Evolutionary conservation across 176 grass and related monocot genomes (phyloP), one percentile per base, ranked within the genome.

Genomic region (barley (Hordeum vulgare)): DNA sequence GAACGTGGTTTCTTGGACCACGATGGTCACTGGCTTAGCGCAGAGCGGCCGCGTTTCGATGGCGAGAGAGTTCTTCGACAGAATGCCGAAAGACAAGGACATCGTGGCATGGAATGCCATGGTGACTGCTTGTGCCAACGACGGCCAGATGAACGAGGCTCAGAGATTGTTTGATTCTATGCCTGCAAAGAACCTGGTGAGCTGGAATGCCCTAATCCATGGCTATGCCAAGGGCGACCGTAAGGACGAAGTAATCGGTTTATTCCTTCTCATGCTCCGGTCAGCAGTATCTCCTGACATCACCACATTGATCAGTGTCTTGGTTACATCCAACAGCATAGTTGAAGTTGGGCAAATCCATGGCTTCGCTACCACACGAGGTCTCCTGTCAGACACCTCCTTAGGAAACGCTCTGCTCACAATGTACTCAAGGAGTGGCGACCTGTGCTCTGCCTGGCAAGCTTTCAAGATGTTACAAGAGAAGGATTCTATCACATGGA

Each of bases 371-470:
- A 39, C 87, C 63, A 71, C 68, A 53, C 9, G 84, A 12, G 84
- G 92, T 53, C 54, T 90, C 74, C 65, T 86, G 9, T 65, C 81
- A 26, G 71, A 93, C 67, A 81, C 81, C 57, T 82, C 47, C 56
- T 78, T 93, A 74, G 88, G 75, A 34, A 97, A 94, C 58, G 65
- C 88, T n/a, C 64, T 97, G 66, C 35, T 94, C 62, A 79, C 68
- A 23, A 77, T 90, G 90, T 94, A 97, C 61, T 94, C 95, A 0
- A 94, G 88, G 87, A 92, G 90, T 14, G 89, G 91, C 13, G 79
- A 88, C 70, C 86, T 93, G 71, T n/a, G 75, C 17, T 87, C 77
- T 47, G 45, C 87, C 11, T 74, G 62, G 81, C 73, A 72, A 90
- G 81, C 91, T 74, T 93, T 93, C 77, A 61, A 80, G 68, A 76